These are phyloP conservation scores for Kwoniella europaea DNA, from an alignment of 768 basidiomycete genomes.

Conservation along the genomic window DNA sequence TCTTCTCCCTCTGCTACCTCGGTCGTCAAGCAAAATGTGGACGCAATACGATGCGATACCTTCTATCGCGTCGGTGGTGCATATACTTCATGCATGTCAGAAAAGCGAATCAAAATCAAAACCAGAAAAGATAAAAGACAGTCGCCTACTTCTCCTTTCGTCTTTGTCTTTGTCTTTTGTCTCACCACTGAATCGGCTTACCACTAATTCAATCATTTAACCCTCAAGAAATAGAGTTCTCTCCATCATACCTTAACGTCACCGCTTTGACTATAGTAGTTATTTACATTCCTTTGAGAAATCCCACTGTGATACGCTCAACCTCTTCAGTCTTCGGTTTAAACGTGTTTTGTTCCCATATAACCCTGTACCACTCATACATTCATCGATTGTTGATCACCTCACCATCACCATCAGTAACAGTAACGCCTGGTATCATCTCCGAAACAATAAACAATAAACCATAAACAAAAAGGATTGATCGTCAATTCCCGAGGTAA, in stretches of 20 bases:
- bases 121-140: not conserved
- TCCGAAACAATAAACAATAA: not conserved
- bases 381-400: not conserved
- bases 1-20: not conserved
- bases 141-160: not conserved
- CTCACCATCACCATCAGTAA: not conserved
- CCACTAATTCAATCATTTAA: not conserved
- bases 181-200: not conserved
- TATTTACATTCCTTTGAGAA: not conserved
- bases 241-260: not conserved
- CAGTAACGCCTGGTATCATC: not conserved
- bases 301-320: not conserved
- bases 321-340: not conserved
- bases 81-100: not conserved
- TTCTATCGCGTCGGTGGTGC: not conserved
- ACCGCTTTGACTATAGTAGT: not conserved
- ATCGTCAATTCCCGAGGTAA: not conserved
- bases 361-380: not conserved
- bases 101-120: not conserved
- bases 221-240: not conserved
- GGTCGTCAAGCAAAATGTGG: slow-evolving; percentile 6
- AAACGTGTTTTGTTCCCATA: not conserved
- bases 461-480: slow-evolving; percentile 3
- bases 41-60: no score
- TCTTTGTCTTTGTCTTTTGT: slow-evolving; percentile 6